These are phyloP conservation scores for Cylindrotheca closterium DNA, from an alignment of 108 stramenopile genomes.

Conservation along the genomic window DNA sequence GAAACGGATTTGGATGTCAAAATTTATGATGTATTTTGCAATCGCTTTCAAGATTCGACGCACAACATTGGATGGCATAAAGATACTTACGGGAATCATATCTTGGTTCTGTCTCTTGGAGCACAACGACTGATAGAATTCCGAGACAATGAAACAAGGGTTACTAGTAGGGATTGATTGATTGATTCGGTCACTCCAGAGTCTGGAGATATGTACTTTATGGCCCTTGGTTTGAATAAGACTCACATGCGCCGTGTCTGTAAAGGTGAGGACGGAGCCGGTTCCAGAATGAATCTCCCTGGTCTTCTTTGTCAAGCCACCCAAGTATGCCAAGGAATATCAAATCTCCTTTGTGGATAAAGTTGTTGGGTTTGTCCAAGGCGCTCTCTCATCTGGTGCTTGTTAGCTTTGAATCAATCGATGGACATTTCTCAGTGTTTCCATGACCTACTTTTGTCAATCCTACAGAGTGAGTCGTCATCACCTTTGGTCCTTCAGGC, in stretches of 20 bases:
- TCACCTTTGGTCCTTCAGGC: no score
- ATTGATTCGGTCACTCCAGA: conserved; percentile 6
- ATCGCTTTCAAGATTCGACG: conserved; percentile 11
- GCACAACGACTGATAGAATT: conserved; percentile 7
- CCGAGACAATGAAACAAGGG: conserved; percentile 3
- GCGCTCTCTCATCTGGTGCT: no score
- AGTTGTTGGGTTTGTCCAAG: conserved; percentile 4
- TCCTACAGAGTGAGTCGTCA: no score
- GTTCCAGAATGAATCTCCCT: conserved; percentile 6
- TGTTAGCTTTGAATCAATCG: no score
- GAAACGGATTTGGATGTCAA: conserved; percentile 12
- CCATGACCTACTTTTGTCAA: no score
- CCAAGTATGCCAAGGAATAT: conserved; percentile 14
- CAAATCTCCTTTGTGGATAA: conserved; percentile 4
- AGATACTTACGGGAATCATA: conserved; percentile 21
- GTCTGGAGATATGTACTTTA: conserved; percentile 24
- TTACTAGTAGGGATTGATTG: no score
- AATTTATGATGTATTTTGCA: conserved; percentile 19
- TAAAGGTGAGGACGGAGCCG: neutral
- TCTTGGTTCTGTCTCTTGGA: conserved; percentile 14
- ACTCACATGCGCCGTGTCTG: conserved; percentile 18
- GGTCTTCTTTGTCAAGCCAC: conserved; percentile 14
- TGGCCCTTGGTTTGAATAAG: conserved; percentile 13
- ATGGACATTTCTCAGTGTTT: no score
- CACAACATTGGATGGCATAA: conserved; percentile 21